Evolutionary conservation across 805 yeast genomes (phyloP).

Genomic region (Hanseniaspora pseudoguilliermondii): DNA sequence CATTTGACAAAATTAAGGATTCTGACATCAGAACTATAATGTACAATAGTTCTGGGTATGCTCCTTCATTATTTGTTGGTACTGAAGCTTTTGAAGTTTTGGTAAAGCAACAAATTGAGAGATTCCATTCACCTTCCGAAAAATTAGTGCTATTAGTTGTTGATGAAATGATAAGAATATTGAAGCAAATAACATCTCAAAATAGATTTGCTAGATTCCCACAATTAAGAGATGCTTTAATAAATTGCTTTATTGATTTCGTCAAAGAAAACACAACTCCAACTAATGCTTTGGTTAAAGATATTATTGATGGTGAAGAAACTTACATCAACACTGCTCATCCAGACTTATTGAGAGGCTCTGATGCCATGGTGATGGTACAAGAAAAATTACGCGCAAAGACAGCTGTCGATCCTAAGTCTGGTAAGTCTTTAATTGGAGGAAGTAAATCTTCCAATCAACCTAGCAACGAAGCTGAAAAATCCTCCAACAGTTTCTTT

Average conservation of each 20-base stretch:
- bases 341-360: constrained; percentile 88
- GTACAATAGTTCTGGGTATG: constrained; percentile 92
- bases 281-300: constrained; percentile 72
- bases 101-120: constrained; percentile 81
- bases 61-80: constrained; percentile 93
- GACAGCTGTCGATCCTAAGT: constrained; percentile 71
- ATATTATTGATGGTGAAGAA: constrained; percentile 75
- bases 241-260: constrained; percentile 65
- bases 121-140: constrained; percentile 87
- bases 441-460: constrained; percentile 21
- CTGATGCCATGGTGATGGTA: constrained; percentile 87
- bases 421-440: constrained; percentile 60
- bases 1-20: constrained; percentile 91
- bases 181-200: constrained; percentile 70
- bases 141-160: constrained; percentile 82
- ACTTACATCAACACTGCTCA: constrained; percentile 95
- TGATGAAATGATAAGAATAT: constrained; percentile 85
- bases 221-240: constrained; percentile 71
- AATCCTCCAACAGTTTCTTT: constrained; percentile 66
- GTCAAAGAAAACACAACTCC: constrained; percentile 71
- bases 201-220: constrained; percentile 85
- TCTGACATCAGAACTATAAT: constrained; percentile 91
- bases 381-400: constrained; percentile 65
- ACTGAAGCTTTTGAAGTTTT: constrained; percentile 94
- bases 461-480: constrained; percentile 25